Evolutionary conservation across 1,284 basidiomycete genomes (phyloP).

Genomic region (Agaricales sp.): DNA sequence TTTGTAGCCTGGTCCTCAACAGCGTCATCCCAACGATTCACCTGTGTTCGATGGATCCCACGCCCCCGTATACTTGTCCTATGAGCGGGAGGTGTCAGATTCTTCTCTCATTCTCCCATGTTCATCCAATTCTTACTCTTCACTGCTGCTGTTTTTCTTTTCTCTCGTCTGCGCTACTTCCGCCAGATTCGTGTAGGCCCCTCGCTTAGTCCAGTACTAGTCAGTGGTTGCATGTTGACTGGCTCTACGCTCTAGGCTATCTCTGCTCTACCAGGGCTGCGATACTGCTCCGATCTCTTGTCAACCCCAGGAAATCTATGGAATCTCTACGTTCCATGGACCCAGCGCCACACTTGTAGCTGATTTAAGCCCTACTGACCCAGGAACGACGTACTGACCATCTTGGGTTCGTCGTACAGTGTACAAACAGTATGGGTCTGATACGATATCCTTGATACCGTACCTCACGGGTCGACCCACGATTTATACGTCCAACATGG

Average conservation of each 20-base stretch:
- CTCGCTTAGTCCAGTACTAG: not conserved
- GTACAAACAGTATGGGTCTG: slow-evolving; percentile 24
- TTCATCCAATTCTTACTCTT: no score
- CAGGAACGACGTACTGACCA: not conserved
- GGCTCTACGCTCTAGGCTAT: not conserved
- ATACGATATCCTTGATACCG: slow-evolving; percentile 35
- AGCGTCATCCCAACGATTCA: no score
- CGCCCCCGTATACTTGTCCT: no score
- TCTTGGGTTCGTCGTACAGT: slow-evolving; percentile 16
- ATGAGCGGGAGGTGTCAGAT: no score
- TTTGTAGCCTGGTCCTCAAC: no score
- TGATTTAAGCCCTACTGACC: slow-evolving; percentile 1
- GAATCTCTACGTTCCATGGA: slow-evolving; percentile 24
- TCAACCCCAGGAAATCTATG: not conserved
- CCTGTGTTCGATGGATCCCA: no score
- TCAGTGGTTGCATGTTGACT: not conserved
- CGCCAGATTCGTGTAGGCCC: not conserved
- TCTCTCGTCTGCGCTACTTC: not conserved
- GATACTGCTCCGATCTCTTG: not conserved
- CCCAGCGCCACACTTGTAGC: slow-evolving; percentile 22
- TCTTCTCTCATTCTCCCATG: no score
- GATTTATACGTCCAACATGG: slow-evolving; percentile 36
- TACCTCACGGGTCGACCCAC: slow-evolving; percentile 26
- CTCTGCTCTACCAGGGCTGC: not conserved
- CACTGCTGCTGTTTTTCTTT: no score